A percentile compares a stretch with the other conserved stretches of the same genome.
These are phyloP conservation scores for Russula lepida DNA, from an alignment of 768 basidiomycete genomes.

Conservation along the genomic window DNA sequence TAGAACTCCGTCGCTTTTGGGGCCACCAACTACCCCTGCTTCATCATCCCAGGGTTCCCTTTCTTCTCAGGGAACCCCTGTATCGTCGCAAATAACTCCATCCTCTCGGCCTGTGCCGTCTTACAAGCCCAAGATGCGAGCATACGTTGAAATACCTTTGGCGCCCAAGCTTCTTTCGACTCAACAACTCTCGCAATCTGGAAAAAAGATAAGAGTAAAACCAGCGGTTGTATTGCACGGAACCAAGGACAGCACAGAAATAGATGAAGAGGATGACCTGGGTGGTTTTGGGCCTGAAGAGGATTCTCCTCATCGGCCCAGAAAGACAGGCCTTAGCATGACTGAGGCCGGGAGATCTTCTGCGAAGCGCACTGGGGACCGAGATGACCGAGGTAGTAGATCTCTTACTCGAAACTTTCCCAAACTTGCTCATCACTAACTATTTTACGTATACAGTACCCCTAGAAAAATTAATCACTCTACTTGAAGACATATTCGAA, in stretches of 20 bases:
- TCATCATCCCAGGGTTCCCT: constrained; percentile 15
- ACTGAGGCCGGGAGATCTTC: constrained; percentile 40
- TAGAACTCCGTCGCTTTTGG: constrained; percentile 12
- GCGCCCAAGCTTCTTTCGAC: constrained; percentile 22
- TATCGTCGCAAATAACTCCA: background rate
- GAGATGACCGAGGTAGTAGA: constrained; percentile 60
- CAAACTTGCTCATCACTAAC: background rate
- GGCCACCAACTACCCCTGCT: constrained; percentile 16
- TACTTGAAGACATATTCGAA: constrained; percentile 81
- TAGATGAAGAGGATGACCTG: constrained; percentile 21
- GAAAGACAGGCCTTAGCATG: constrained; percentile 22
- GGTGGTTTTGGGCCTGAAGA: constrained; percentile 32
- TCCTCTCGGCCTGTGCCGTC: constrained; percentile 12
- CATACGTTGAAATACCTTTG: constrained; percentile 28
- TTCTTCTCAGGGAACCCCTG: constrained; percentile 6
- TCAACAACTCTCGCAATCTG: constrained; percentile 7
- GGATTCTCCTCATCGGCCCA: constrained; percentile 34
- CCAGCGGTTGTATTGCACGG: constrained; percentile 8
- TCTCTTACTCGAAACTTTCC: background rate
- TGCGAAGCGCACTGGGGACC: constrained; percentile 55
- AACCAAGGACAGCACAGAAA: background rate
- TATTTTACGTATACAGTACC: constrained; percentile 36
- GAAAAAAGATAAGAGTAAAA: constrained; percentile 14
- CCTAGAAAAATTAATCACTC: constrained; percentile 63
- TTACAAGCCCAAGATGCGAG: constrained; percentile 22